Conservation (phyloP, 495 filamentous ascomycete genomes). For the Daldinia vernicosa region DNA sequence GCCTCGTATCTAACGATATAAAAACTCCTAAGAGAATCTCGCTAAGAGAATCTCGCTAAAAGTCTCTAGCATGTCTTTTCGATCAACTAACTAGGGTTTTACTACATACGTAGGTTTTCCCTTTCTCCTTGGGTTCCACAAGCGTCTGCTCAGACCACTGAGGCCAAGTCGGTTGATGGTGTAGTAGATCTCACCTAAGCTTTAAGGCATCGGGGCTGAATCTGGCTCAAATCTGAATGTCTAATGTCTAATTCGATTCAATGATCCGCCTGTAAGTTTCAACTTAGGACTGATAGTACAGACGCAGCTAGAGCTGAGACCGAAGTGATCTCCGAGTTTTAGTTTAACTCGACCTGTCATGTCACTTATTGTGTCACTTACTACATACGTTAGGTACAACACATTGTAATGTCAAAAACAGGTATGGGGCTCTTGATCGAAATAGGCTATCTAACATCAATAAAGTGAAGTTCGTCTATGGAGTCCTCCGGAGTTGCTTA, state of each 20-base stretch:
- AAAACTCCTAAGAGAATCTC: neutral
- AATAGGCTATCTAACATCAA: neutral
- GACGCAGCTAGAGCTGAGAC: neutral
- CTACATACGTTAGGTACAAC: too few relatives aligned
- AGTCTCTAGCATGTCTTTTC: neutral
- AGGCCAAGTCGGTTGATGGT: neutral
- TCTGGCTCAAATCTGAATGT: slow-evolving; percentile 19
- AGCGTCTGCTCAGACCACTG: neutral
- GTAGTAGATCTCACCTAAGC: slow-evolving; percentile 32
- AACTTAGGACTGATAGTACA: neutral
- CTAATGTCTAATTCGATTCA: slow-evolving; percentile 18
- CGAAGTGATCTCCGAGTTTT: slow-evolving; percentile 1
- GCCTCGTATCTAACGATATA: slow-evolving; percentile 21
- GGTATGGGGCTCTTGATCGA: neutral
- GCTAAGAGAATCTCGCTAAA: slow-evolving; percentile 1
- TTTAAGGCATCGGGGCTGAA: slow-evolving; percentile 24
- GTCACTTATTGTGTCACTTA: neutral
- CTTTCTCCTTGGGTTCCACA: neutral
- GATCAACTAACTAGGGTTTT: slow-evolving; percentile 15
- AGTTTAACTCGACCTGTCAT: neutral
- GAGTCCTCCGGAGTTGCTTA: slow-evolving; percentile 5
- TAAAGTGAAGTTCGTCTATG: slow-evolving; percentile 21
- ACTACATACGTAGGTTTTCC: neutral
- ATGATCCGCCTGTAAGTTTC: slow-evolving; percentile 10
- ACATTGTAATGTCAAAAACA: too few relatives aligned